Evolutionary conservation across 2,329 filamentous ascomycete species (phyloP).

Genomic region (Thielaviopsis punctulata): DNA sequence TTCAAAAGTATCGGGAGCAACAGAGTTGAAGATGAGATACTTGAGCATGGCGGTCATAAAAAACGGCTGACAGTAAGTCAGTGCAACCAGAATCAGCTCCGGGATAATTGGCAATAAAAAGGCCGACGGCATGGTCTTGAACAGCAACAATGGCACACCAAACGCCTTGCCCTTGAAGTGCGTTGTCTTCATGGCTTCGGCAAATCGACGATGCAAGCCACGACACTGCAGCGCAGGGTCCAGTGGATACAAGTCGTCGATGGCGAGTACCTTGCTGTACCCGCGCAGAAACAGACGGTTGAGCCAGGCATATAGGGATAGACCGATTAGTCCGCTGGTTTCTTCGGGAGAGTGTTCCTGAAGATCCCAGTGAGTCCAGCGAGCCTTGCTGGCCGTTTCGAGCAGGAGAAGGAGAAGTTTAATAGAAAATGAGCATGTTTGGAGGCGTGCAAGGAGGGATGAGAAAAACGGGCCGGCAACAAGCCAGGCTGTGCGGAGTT

Average conservation of each 20-base stretch:
- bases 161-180: slow-evolving; percentile 12
- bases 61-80: slow-evolving; percentile 27
- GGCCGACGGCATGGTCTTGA: slow-evolving; percentile 18
- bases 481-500: slow-evolving; percentile 27
- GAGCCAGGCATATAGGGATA: slow-evolving; percentile 21
- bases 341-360: slow-evolving; percentile 24
- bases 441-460: slow-evolving; percentile 18
- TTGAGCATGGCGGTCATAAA: slow-evolving; percentile 23
- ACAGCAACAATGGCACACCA: slow-evolving; percentile 18
- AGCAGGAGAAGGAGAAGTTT: slow-evolving; percentile 22
- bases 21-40: slow-evolving; percentile 18
- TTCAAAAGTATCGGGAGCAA: background rate
- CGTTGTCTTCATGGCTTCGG: slow-evolving; percentile 9
- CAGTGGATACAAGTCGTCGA: slow-evolving; percentile 21
- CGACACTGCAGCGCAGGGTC: slow-evolving; percentile 17
- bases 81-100: slow-evolving; percentile 22
- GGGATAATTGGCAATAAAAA: slow-evolving; percentile 22
- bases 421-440: slow-evolving; percentile 20
- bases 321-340: slow-evolving; percentile 19
- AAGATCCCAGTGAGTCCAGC: slow-evolving; percentile 23
- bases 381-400: slow-evolving; percentile 23
- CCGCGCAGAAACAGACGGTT: slow-evolving; percentile 21
- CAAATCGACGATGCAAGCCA: slow-evolving; percentile 14
- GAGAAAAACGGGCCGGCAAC: slow-evolving; percentile 12
- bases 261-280: slow-evolving; percentile 19